A percentile compares a stretch with the other conserved stretches of the same genome.
These are phyloP conservation scores for Herpetomonas samuelpessoai DNA, from an alignment of 208 protist genomes.

Conservation along the genomic window DNA sequence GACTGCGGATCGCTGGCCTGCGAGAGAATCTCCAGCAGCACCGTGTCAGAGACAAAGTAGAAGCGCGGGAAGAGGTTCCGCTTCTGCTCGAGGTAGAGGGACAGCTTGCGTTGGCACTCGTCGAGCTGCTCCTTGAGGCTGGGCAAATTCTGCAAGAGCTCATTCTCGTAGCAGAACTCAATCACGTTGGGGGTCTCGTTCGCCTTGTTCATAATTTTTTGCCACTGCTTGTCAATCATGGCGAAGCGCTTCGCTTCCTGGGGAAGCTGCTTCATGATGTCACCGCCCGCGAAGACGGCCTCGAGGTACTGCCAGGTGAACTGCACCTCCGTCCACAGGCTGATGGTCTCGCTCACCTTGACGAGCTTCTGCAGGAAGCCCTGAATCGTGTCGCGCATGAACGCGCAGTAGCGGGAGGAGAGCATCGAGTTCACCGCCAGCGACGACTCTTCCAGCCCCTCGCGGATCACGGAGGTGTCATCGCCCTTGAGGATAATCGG, in stretches of 20 bases:
- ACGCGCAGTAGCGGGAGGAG: constrained; percentile 92
- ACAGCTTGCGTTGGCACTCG: constrained; percentile 97
- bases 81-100: constrained; percentile 98
- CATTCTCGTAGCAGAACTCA: constrained; percentile 96
- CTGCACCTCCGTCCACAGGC: constrained; percentile 94
- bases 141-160: constrained; percentile 93
- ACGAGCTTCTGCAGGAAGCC: constrained; percentile 92
- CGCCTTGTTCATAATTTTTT: constrained; percentile 97
- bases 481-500: constrained; percentile 93
- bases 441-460: constrained; percentile 95
- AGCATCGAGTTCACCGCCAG: constrained; percentile 94
- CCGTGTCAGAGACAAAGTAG: constrained; percentile 98
- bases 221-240: constrained; percentile 96
- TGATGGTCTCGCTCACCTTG: constrained; percentile 90
- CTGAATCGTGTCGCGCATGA: constrained; percentile 92
- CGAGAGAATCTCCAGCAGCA: constrained; percentile 97
- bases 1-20: constrained; percentile 94
- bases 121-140: constrained; percentile 96
- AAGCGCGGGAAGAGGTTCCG: constrained; percentile 97
- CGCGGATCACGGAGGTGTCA: constrained; percentile 85
- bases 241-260: constrained; percentile 96
- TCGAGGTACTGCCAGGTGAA: constrained; percentile 97
- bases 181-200: constrained; percentile 94
- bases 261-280: constrained; percentile 97
- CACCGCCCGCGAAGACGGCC: constrained; percentile 96